Base-by-base conservation (phyloP, 2,329 filamentous ascomycete species). In the Ceratocystis eucalypticola region DNA sequence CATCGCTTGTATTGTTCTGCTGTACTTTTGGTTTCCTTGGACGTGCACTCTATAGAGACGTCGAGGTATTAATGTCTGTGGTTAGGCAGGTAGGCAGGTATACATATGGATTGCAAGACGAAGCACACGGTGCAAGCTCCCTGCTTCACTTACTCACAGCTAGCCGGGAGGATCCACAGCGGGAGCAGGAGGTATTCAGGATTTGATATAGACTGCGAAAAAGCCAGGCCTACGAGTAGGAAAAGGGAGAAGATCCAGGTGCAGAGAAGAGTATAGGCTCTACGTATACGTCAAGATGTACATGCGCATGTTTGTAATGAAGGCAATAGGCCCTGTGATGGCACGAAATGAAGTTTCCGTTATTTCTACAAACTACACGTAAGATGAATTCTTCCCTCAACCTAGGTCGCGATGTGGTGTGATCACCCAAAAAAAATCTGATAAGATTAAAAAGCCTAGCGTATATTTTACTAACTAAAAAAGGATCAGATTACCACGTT, bases 361-460 rank as follows among this genome's bases (percentile, higher is more conserved):
- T 37, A 20, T 37, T 59, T 12, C 55, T 8, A 59, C 22, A 59
- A 59, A 37, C 8, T 10, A 25, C 28, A 37, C 28, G 55, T 22
- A 59, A 59, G 33, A 59, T 7, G 37, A 59, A 37, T 5, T 25
- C 20, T n/a, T 30, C 55, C 15, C n/a, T 6, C 28, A 30, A 20
- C 15, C 15, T 37, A n/a, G 33, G 55, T n/a, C 55, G 28, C 55
- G 55, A 37, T 37, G 55, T 59, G 55, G 55, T 59, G 55, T 53
- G 48, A 28, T 53, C 48, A 53, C 48, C 1, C 17, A 53, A 53
- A 25, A 53, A 57, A 37, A 59, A 59, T 59, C 55, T 59, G 55
- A 59, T 59, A 59, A 59, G 55, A 59, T 59, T 59, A 59, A 59
- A 37, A 59, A 37, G 33, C n/a, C 15, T 59, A 59, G 55, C 55